Base-by-base conservation (phyloP, 1,284 basidiomycete species). In the Marasmius tenuissimus region DNA sequence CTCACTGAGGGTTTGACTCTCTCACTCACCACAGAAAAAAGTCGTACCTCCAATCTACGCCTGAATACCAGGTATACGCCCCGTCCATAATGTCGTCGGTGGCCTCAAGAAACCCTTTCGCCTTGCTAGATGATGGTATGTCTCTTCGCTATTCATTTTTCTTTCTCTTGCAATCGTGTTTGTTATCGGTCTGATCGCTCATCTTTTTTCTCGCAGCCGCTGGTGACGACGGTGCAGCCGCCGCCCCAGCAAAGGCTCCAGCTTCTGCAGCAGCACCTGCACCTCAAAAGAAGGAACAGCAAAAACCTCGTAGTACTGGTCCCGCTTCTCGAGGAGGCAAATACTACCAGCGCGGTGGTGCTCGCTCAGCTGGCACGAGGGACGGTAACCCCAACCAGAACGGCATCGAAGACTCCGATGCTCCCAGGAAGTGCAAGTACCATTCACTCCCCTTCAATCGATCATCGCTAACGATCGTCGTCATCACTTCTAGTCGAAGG, bases 91-190 rank as follows among this genome's bases (percentile, higher is more conserved):
- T 92, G 91, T 92, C 91, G 62, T 58, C 47, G 88, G 91, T 93
- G 86, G 91, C 88, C 80, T 87, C 86, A 73, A 87, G 79, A 85
- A 93, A 93, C 79, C 85, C 85, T 68, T 93, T 93, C 80, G 85
- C 90, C 75, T 72, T 93, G 77, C 82, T 93, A 75, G 86, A 88
- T 75, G 88, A 64, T 10, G 55, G 61, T 61, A 64, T 55, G 47
- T 62, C 42, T 39, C 57, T 53, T 63, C 49, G 4, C 18, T 34
- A 18, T 58, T 33, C 35, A 16, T 62, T 57, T 38, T 60, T 50
- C 60, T 47, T 11, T 55, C 4, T 38, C 4, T 22, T 47, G 35
- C 27, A 11, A 27, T 9, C 12, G 34, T 40, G 37, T 35, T 18
- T 58, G 18, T 54, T 37, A 54, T 54, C 37, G 27, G 12, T 37